Base-by-base conservation (phyloP, 1,284 basidiomycete species). In the Cerioporus squamosus region DNA sequence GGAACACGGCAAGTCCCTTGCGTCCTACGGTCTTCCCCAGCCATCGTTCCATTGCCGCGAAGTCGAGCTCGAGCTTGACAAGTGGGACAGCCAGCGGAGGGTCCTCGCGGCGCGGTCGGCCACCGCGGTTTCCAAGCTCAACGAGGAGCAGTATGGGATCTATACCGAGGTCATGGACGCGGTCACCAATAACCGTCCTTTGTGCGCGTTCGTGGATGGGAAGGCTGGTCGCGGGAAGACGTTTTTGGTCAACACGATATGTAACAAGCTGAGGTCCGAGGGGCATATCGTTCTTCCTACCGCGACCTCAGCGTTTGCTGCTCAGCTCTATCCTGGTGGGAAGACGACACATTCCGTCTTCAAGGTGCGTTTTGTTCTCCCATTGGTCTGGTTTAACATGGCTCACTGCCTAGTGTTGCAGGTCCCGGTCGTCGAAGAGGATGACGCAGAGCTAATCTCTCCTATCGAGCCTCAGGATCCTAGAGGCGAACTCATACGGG, bases 151-250 rank as follows among this genome's bases (percentile, higher is more conserved):
- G 61, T 55, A 58, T 8, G 23, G 53, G 9, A 66, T 75, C 22
- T 76, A 68, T 52, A 62, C 64, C 31, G 51, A 62, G 18, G 63
- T 76, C 14, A 58, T 71, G 50, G 46, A 67, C 44, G 69, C 71
- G 5, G 64, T 73, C 9, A 20, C 54, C 4, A 43, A 66, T 5
- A 46, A 53, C 8, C 52, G 50, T 3, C 64, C 66, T 2, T 52
- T 73, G 0, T 66, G 55, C 31, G 60, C 70, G 3, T 78, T 77
- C 51, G 61, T 79, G 18, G 73, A 78, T 57, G 77, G 78, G 4
- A 72, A 74, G 54, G 77, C 76, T 5, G 77, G 77, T 0, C 62
- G 73, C 3, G 77, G 77, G 1, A 79, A 79, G 65, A 79, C 76
- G 0, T 76, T 70, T 33, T 51, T 78, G 2, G 63, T 77, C 0